Base-by-base conservation (phyloP, 2,329 filamentous ascomycete genomes). In the Sclerotinia nivalis region DNA sequence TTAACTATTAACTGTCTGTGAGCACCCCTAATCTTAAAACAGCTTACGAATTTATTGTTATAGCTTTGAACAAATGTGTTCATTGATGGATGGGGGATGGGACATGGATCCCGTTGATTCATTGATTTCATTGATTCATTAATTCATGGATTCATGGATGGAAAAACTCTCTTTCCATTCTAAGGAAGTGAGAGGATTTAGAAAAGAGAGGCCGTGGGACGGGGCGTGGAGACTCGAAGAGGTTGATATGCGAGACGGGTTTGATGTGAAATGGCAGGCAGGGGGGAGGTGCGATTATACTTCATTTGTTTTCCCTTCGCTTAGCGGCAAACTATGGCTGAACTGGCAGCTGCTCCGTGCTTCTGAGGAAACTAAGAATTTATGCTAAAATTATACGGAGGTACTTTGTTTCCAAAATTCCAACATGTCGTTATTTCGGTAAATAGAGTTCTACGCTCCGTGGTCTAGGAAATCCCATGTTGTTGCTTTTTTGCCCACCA, bases 11-110 rank as follows among this genome's bases (percentile, higher is more conserved):
- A 59, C 22, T 13, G 40, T 52, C 34, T 40, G n/a, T 52, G 45
- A 64, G n/a, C 60, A 47, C 60, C 55, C 60, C 60, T 64, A 64
- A 64, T 64, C 60, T 64, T 64, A 64, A 64, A 64, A 50, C 60
- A 40, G 34, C 31, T 50, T 52, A 64, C 45, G 60, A 64, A 31
- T 64, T 25, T 25, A 43, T 43, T 37, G 60, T 65, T 22, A 43
- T 40, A 65, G 60, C 31, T 52, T 40, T 52, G 61, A 43, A 54
- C 31, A 18, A 52, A 65, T 52, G n/a, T 65, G 31, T 65, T 52
- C 31, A 52, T 28, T 40, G 31, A 65, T 52, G 47, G 34, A 49
- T 65, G 40, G 13, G 40, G 37, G 37, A 40, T 40, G 37, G 37
- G 37, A 10, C 59, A 52, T 52, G 60, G 31, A 64, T 50, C 37